These are phyloP conservation scores for Coix lacrymajobi DNA, from an alignment of 176 grass and related monocot genomes.

Conservation along the genomic window DNA sequence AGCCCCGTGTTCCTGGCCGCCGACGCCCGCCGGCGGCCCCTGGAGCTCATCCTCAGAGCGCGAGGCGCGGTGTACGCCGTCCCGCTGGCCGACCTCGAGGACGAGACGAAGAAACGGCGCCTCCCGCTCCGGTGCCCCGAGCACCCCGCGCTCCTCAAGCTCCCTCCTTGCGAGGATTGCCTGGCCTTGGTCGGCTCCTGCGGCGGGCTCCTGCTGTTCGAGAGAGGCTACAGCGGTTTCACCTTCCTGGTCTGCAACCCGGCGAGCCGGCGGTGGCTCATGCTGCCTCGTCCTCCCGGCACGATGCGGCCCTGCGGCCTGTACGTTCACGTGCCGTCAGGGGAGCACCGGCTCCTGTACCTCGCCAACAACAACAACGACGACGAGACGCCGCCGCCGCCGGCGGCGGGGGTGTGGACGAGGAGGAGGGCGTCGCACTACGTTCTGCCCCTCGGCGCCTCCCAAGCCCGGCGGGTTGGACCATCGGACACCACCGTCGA, in stretches of 20 bases:
- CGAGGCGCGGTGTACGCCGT: neutral
- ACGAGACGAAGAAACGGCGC: neutral
- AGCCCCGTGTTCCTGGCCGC: neutral
- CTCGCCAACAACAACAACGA: neutral
- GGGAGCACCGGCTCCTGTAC: neutral
- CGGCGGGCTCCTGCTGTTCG: slow-evolving; percentile 16
- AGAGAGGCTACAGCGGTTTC: rapidly evolving
- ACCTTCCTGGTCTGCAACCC: neutral
- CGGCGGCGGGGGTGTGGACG: too few relatives aligned
- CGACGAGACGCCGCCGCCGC: too few relatives aligned
- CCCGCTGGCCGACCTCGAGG: neutral
- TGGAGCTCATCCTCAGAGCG: neutral
- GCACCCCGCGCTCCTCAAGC: neutral
- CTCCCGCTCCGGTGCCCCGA: neutral
- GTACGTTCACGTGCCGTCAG: neutral
- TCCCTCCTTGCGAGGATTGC: neutral
- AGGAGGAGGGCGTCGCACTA: neutral
- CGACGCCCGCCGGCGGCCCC: neutral
- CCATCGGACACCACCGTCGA: neutral
- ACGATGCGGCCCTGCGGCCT: neutral
- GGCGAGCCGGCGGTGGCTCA: neutral
- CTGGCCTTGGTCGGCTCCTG: neutral
- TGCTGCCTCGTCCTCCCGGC: neutral
- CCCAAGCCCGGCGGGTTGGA: neutral
- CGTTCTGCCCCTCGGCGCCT: neutral